Evolutionary conservation across 768 basidiomycete genomes (phyloP).

Genomic region (Cyathus striatus): DNA sequence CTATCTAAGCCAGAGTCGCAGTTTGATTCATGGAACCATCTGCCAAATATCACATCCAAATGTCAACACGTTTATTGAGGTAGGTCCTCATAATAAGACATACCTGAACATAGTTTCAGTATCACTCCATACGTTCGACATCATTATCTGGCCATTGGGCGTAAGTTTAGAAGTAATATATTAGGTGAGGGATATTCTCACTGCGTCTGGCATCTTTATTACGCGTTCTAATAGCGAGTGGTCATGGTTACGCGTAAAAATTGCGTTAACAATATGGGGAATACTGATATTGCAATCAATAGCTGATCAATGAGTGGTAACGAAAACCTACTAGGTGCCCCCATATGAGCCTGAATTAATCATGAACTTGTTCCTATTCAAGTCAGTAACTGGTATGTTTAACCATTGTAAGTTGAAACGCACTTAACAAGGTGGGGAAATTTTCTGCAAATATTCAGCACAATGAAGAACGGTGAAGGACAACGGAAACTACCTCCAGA

Average conservation of each 20-base stretch:
- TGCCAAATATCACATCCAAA: background rate
- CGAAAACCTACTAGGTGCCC: background rate
- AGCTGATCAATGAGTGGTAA: background rate
- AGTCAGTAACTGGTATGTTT: too few relatives aligned
- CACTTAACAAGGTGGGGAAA: background rate
- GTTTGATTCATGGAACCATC: constrained; percentile 1
- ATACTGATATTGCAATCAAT: background rate
- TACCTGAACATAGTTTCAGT: background rate
- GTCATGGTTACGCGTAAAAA: background rate
- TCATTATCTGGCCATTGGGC: background rate
- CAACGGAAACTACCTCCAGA: background rate
- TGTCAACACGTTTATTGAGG: too few relatives aligned
- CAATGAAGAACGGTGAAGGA: background rate
- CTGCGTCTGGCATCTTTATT: background rate
- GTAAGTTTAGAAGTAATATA: background rate
- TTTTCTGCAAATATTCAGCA: background rate
- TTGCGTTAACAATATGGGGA: background rate
- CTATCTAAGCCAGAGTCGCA: background rate
- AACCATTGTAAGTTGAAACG: too few relatives aligned
- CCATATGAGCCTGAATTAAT: background rate
- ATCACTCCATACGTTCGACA: background rate
- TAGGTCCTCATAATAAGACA: background rate
- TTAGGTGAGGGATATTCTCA: background rate
- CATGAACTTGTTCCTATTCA: background rate
- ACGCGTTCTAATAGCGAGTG: too few relatives aligned